Evolutionary conservation across 148 eudicot species (phyloP).

Genomic region (Hydrangea macrophylla): DNA sequence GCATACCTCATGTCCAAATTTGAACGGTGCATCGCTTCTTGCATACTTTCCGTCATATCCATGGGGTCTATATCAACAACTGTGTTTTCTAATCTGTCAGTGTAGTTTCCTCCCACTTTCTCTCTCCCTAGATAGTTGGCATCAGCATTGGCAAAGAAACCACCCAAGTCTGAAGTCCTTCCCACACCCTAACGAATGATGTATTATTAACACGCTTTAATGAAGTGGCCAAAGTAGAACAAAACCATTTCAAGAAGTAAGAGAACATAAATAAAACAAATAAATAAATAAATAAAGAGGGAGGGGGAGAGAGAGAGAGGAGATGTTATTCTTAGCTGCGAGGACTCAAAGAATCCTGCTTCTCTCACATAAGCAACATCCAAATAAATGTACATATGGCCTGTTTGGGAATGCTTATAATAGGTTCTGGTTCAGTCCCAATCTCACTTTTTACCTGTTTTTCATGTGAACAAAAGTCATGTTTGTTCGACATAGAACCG

Average conservation of each 20-base stretch:
- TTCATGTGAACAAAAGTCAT: too few relatives aligned
- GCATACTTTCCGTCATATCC: slow-evolving; percentile 97
- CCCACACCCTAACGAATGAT: slow-evolving; percentile 42
- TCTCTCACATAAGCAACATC: too few relatives aligned
- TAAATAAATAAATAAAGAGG: too few relatives aligned
- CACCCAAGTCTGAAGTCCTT: slow-evolving; percentile 48
- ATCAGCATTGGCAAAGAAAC: slow-evolving; percentile 60
- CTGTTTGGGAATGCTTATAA: too few relatives aligned
- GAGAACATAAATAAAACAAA: slow-evolving; percentile 6
- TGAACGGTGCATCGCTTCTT: slow-evolving; percentile 95
- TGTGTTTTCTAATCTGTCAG: slow-evolving; percentile 32
- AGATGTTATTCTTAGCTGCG: slow-evolving; percentile 4
- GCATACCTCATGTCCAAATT: slow-evolving; percentile 93
- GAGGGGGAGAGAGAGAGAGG: too few relatives aligned
- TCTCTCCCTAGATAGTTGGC: slow-evolving; percentile 38
- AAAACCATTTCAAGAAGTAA: slow-evolving; percentile 6
- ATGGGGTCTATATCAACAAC: slow-evolving; percentile 71
- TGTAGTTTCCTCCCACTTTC: slow-evolving; percentile 40
- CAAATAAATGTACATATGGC: too few relatives aligned
- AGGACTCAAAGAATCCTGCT: neutral
- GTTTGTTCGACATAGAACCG: too few relatives aligned
- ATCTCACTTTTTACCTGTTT: too few relatives aligned
- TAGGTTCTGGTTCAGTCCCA: too few relatives aligned
- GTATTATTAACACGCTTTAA: neutral
- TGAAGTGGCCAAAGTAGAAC: neutral